phyloP scores from a whole-genome alignment of 352 stramenopile species.

The Paralagenidium karlingii region DNA sequence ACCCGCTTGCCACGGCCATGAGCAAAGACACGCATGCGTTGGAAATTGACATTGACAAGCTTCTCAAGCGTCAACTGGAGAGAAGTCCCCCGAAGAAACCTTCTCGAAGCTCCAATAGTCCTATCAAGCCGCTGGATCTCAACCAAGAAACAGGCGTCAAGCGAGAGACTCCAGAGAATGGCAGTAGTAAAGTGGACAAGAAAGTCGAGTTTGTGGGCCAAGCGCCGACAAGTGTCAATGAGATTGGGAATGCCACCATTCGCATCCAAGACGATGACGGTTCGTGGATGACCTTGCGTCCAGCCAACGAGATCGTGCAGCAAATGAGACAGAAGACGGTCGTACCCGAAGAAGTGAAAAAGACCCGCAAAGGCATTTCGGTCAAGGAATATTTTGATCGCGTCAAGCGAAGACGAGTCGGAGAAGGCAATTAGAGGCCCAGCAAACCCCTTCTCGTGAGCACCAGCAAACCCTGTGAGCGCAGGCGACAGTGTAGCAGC shows the following conservation, averaged over 20 bases:
- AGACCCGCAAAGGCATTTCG: constrained; percentile 57
- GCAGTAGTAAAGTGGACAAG: constrained; percentile 11
- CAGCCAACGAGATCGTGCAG: constrained; percentile 66
- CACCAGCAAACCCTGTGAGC: no score
- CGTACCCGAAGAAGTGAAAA: constrained; percentile 56
- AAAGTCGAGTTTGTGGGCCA: constrained; percentile 61
- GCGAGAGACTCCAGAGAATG: constrained; percentile 12
- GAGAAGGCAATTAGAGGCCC: no score
- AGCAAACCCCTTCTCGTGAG: no score
- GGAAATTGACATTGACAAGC: constrained; percentile 64
- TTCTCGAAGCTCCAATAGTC: no score
- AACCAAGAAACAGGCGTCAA: constrained; percentile 29
- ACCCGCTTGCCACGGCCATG: background rate
- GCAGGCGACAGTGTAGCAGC: no score
- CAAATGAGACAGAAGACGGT: constrained; percentile 53
- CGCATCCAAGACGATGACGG: constrained; percentile 77
- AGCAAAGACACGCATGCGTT: constrained; percentile 25
- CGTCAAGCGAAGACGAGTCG: constrained; percentile 33
- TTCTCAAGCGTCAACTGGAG: constrained; percentile 59
- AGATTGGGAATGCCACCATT: constrained; percentile 64
- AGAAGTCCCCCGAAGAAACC: no score
- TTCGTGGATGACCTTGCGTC: constrained; percentile 69
- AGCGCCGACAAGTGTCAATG: constrained; percentile 38
- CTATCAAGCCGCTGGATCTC: no score
- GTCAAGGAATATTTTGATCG: constrained; percentile 83